Base-by-base conservation (phyloP, 1,139 yeast genomes). In the Debaryomycetaceae sp. region DNA sequence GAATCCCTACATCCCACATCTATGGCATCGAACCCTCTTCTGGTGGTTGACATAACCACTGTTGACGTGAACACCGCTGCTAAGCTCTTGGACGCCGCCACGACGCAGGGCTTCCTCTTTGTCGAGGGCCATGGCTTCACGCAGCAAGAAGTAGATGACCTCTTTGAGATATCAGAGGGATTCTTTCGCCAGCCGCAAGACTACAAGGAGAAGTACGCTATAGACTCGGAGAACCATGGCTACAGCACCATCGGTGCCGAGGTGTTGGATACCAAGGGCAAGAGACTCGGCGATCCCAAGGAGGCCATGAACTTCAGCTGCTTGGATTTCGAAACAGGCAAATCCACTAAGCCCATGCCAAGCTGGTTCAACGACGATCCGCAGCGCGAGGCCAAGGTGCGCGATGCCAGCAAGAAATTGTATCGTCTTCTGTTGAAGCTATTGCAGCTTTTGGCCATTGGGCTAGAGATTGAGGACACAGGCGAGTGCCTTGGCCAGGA, bases 121-220 rank as follows among this genome's bases (percentile, higher is more conserved):
- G 62, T 83, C 5, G 84, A 81, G 44, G 89, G 91, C 6, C 85
- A 83, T 40, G 79, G 71, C 5, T 78, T 83, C 48, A 56, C 75
- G 1, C 70, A 69, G 36, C 52, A 56, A 4, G 88, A 80, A 39
- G 81, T 82, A 5, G 72, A 74, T 32, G 49, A 50, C 2, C 53
- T 77, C 25, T 82, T 83, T 44, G 52, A 47, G 8, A 42, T 77
- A 30, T 75, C 86, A n/a, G 58, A 65, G 36, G 51, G 63, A 15
- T 82, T 75, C 48, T 83, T 83, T 43, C 60, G 61, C 3, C 55
- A 71, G 25, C 77, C 84, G 1, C 35, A 41, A 3, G 70, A 60
- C 2, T 70, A 66, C 33, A 83, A 83, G 49, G 35, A 42, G 9
- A 43, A 67, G 38, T 66, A 58, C 32, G 53, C 69, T 3, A 75